Base-by-base conservation (phyloP, 805 yeast species). In the Metschnikowia lochheadii region DNA sequence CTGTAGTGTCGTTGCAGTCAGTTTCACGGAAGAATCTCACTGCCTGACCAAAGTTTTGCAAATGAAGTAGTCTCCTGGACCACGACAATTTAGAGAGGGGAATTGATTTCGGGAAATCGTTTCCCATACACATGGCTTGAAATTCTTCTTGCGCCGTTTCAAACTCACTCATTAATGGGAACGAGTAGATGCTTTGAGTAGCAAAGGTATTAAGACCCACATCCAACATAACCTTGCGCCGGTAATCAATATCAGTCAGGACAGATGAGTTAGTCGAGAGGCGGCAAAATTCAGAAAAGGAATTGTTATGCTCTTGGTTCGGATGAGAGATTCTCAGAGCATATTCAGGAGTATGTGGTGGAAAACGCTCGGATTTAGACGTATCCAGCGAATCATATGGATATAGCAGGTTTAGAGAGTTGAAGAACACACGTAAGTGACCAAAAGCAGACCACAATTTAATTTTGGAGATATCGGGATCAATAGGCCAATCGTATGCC, bases 31-130 rank as follows among this genome's bases (percentile, higher is more conserved):
- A 54, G 37, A 51, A 56, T 7, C 18, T 14, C 7, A 50, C 51
- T 3, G 54, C 45, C 15, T 35, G 46, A 14, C 36, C 36, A 32
- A 51, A 53, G 43, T 53, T 52, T 21, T 55, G 56, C 31, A 56
- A 36, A 34, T 56, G 58, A 13, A 48, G 44, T 8, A 55, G 47
- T 26, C 46, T 49, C 37, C 49, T 43, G 20, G 48, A 14, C 59
- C 59, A 56, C 13, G 56, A 46, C 26, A 51, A 15, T 11, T 47
- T 23, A 1, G 54, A 26, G 5, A 54, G 33, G 3, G 46, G 31
- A n/a, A 52, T 33, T 14, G 18, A 14, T 20, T 33, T 42, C 10
- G 38, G 34, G 6, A 42, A 34, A 6, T 20, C 20, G 6, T 18
- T 32, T 14, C 29, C 40, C 18, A n/a, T 15, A 11, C 40, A 35